These are phyloP conservation scores for Phytophthora lateralis DNA, from an alignment of 352 stramenopile species.

Conservation along the genomic window DNA sequence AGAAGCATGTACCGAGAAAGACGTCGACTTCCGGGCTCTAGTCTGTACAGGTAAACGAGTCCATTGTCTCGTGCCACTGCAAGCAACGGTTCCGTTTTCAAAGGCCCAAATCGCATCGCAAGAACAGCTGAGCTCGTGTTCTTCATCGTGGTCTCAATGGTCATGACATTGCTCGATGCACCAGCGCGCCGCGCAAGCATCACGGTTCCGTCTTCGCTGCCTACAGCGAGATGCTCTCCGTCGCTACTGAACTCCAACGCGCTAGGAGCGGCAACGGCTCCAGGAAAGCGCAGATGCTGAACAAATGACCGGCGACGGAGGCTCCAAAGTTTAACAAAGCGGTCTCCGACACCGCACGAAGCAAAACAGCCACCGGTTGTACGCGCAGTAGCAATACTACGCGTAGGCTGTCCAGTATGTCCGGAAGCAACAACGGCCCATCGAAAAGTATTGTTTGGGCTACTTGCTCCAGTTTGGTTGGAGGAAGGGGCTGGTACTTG, in stretches of 20 bases:
- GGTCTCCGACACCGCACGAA: slow-evolving; percentile 50
- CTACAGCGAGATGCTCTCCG: slow-evolving; percentile 57
- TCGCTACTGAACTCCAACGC: slow-evolving; percentile 49
- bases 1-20: slow-evolving; percentile 66
- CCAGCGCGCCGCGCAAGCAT: slow-evolving; percentile 32
- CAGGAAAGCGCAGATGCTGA: slow-evolving; percentile 31
- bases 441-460: background rate
- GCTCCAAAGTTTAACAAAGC: slow-evolving; percentile 62
- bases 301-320: slow-evolving; percentile 47
- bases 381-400: slow-evolving; percentile 29
- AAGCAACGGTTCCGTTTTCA: slow-evolving; percentile 33
- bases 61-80: slow-evolving; percentile 65
- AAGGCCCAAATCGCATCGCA: slow-evolving; percentile 50
- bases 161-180: slow-evolving; percentile 33
- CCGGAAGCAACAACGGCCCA: slow-evolving; percentile 56
- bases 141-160: slow-evolving; percentile 57
- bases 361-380: slow-evolving; percentile 50
- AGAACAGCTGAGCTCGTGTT: slow-evolving; percentile 55
- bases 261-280: slow-evolving; percentile 12
- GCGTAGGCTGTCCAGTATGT: slow-evolving; percentile 39
- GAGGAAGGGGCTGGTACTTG: slow-evolving; percentile 1
- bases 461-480: background rate
- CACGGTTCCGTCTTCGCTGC: slow-evolving; percentile 64
- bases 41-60: slow-evolving; percentile 72
- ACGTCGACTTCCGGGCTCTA: slow-evolving; percentile 37